A percentile compares a stretch with the other conserved stretches of the same genome.
These are phyloP conservation scores for Cercospora sojina DNA, from an alignment of 2,329 filamentous ascomycete species.

Conservation along the genomic window DNA sequence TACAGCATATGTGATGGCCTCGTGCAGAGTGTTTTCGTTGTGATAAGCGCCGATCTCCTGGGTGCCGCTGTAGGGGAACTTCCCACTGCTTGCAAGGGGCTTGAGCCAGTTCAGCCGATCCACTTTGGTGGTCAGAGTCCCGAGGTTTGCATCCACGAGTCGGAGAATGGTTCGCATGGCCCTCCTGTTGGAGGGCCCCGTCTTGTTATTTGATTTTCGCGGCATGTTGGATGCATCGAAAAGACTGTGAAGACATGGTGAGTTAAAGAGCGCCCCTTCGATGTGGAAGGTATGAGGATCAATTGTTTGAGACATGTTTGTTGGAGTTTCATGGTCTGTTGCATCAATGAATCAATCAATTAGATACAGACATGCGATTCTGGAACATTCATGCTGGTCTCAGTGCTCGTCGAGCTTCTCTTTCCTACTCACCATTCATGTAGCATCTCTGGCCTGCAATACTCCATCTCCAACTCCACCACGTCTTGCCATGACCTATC, in stretches of 20 bases:
- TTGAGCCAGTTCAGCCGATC: background rate
- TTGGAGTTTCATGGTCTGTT: background rate
- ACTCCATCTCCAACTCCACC: background rate
- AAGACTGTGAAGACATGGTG: background rate
- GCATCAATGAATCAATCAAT: conserved; percentile 2
- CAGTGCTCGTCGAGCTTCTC: too few species aligned
- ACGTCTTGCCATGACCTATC: background rate
- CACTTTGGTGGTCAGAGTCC: background rate
- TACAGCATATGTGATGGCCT: conserved; percentile 7
- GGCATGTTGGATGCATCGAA: background rate
- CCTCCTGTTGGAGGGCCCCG: background rate
- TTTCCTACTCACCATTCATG: background rate
- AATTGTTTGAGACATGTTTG: conserved; percentile 11
- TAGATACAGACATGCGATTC: background rate
- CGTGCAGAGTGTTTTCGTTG: background rate
- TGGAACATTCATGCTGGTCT: background rate
- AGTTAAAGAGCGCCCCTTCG: background rate
- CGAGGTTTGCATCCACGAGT: background rate
- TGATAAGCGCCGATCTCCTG: background rate
- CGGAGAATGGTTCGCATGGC: conserved; percentile 2
- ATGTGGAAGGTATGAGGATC: background rate
- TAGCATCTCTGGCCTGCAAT: background rate
- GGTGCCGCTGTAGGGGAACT: background rate
- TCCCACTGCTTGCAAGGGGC: background rate
- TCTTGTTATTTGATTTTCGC: background rate